Evolutionary conservation across 106 monocot genomes (phyloP), one percentile per base, ranked within the genome.

Genomic region (Phalaenopsis equestris): DNA sequence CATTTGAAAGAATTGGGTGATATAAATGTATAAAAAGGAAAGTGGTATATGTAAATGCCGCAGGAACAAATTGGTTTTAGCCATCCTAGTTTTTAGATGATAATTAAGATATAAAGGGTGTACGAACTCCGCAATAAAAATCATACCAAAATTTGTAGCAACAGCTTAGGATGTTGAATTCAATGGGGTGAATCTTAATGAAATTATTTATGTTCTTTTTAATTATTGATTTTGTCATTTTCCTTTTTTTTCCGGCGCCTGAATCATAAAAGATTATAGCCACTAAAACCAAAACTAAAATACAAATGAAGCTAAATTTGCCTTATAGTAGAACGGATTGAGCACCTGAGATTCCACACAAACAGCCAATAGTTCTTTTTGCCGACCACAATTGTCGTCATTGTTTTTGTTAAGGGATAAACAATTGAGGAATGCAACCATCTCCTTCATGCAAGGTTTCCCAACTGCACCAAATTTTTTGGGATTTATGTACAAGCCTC

Each of bases 371-470:
- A 86, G 86, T 76, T 88, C 83, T 82, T 91, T 91, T 46, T 84
- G 86, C 30, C 77, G 73, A 3, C 57, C 43, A 41, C 91, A 91
- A 67, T 86, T 91, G 38, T 88, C 86, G 78, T 88, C 86, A 37
- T 83, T 91, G 82, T 87, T 84, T 78, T 87, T 91, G 67, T 86
- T 88, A 16, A 88, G 77, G 38, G 91, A 86, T 24, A 91, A 55
- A 75, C 91, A 91, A 14, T 86, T 70, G n/a, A 91, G 88, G 78
- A 91, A 91, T 23, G 84, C 39, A 30, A 88, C 80, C 91, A 91
- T 91, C 74, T 91, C 91, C 76, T 83, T 84, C 88, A 87, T 86
- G 86, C 91, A 91, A 23, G 91, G 88, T 55, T 86, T 91, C 18
- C 80, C 86, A 85, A 73, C 76, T 68, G 52, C 82, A 64, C 90